These are phyloP conservation scores for Suillus cothurnatus DNA, from an alignment of 768 basidiomycete species.

Conservation along the genomic window DNA sequence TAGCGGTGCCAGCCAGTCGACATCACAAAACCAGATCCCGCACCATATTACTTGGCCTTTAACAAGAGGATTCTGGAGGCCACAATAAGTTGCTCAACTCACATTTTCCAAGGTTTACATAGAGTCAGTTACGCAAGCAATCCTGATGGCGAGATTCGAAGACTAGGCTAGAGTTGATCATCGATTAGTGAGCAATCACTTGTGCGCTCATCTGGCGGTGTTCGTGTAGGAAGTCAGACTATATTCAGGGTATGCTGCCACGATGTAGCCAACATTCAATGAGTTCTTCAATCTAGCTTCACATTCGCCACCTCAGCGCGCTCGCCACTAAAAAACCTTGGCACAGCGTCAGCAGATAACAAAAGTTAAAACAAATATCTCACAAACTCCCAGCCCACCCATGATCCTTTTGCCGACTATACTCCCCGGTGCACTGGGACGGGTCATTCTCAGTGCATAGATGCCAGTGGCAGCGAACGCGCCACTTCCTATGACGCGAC, in stretches of 20 bases:
- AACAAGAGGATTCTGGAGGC: not conserved
- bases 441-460: conserved; percentile 69
- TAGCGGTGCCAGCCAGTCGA: not conserved
- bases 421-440: conserved; percentile 63
- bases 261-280: not conserved
- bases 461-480: conserved; percentile 63
- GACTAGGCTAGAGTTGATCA: not conserved
- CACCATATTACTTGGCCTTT: not conserved
- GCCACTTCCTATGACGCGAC: conserved; percentile 67
- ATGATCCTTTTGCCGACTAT: conserved; percentile 61
- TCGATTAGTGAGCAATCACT: not conserved
- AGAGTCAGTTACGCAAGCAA: not conserved
- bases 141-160: not conserved
- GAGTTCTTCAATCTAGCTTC: not conserved
- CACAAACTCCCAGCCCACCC: conserved; percentile 65
- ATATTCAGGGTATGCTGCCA: not conserved
- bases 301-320: conserved; percentile 31
- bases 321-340: conserved; percentile 34
- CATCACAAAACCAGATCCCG: not conserved
- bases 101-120: not conserved
- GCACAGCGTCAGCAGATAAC: conserved; percentile 14
- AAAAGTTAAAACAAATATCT: conserved; percentile 19
- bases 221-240: too few species aligned
- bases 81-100: not conserved
- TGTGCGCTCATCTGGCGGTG: not conserved